Percentiles rank a stretch among this genome's conserved stretches.
phyloP scores from a whole-genome alignment of 306 rosid genomes.

The Psophocarpus tetragonolobus region DNA sequence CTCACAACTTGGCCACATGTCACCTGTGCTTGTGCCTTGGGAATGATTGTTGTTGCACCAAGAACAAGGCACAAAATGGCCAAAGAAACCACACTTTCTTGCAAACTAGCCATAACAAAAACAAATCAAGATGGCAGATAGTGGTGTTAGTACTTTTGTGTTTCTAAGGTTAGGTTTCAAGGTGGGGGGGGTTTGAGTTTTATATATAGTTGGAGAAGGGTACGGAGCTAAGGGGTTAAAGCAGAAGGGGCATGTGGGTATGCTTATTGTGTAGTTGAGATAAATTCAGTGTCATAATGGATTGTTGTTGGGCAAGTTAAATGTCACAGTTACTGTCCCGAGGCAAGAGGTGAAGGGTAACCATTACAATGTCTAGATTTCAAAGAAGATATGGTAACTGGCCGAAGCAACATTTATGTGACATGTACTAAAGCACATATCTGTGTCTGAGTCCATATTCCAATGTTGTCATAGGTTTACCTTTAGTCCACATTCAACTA shows the following conservation, averaged over 20 bases:
- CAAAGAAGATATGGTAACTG: not conserved
- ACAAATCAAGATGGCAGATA: no score
- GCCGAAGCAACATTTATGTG: not conserved
- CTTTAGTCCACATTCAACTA: no score
- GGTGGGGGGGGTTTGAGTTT: not conserved
- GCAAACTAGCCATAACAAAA: constrained; percentile 33
- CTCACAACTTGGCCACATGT: constrained; percentile 45
- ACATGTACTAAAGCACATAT: no score
- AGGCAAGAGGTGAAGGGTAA: not conserved
- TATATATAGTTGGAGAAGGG: constrained; percentile 24
- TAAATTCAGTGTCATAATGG: constrained; percentile 37
- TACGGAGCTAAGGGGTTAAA: not conserved
- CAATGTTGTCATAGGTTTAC: no score
- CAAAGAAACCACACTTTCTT: constrained; percentile 24
- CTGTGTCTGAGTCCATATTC: no score
- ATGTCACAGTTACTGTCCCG: constrained; percentile 13
- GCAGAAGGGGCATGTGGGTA: not conserved
- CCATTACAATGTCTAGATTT: not conserved
- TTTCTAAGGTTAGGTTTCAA: not conserved
- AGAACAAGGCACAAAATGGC: constrained; percentile 35
- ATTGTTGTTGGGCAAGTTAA: constrained; percentile 32
- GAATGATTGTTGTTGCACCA: not conserved
- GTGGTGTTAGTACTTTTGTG: not conserved
- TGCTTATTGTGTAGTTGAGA: constrained; percentile 37
- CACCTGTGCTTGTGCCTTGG: constrained; percentile 30